Evolutionary conservation across 768 basidiomycete species (phyloP).

Genomic region (Hygrocybe punicea): DNA sequence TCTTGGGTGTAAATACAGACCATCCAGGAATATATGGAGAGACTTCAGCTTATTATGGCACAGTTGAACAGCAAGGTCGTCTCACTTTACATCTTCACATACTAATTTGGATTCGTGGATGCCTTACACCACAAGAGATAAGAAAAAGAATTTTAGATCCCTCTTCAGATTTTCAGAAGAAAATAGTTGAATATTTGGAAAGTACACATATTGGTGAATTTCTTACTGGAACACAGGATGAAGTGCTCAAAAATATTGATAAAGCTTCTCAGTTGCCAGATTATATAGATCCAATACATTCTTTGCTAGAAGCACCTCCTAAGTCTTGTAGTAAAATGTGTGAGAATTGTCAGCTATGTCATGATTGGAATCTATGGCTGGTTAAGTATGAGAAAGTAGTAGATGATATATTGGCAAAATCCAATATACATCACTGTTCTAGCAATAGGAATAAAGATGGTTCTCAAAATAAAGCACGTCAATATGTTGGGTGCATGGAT

Average conservation of each 20-base stretch:
- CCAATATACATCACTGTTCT: conserved; percentile 20
- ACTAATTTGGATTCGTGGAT: conserved; percentile 35
- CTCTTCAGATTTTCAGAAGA: conserved; percentile 22
- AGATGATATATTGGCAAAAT: conserved; percentile 15
- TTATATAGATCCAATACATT: conserved; percentile 22
- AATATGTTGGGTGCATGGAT: conserved; percentile 22
- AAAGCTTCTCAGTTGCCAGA: background rate
- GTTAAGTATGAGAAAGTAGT: conserved; percentile 10
- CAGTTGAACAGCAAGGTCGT: conserved; percentile 36
- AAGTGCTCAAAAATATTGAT: conserved; percentile 10
- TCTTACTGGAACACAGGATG: conserved; percentile 17
- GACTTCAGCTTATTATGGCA: conserved; percentile 30
- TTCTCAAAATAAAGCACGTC: conserved; percentile 22
- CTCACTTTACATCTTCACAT: conserved; percentile 40
- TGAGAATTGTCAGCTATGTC: conserved; percentile 29
- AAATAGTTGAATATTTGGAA: conserved; percentile 31
- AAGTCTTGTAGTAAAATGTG: conserved; percentile 22
- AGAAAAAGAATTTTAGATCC: conserved; percentile 20
- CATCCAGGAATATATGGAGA: conserved; percentile 29
- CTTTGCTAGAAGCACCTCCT: conserved; percentile 24
- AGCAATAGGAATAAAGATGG: conserved; percentile 21
- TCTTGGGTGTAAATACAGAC: conserved; percentile 19
- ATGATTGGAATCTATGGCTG: conserved; percentile 9
- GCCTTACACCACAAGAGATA: conserved; percentile 33
- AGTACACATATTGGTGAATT: conserved; percentile 31